Evolutionary conservation across 2,329 filamentous ascomycete genomes (phyloP), one percentile per base, ranked within the genome.

Genomic region (Trichoderma lentiforme): DNA sequence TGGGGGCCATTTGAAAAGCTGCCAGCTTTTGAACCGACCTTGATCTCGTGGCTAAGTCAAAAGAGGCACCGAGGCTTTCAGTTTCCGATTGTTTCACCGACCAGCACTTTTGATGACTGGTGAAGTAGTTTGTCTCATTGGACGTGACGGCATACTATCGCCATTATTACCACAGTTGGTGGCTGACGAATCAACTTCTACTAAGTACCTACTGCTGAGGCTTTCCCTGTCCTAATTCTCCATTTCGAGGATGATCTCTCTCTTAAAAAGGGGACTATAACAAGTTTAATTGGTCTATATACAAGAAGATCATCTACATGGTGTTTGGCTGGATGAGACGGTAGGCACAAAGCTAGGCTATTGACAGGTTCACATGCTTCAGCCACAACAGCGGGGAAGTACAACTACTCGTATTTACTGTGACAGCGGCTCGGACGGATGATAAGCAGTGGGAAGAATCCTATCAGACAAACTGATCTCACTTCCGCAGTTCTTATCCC

Each of bases 351-450:
- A n/a, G 6, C 39, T 39, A 30, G 9, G 4, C 64, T 67, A 11
- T 57, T 67, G 64, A 67, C 51, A 36, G 26, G 56, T 24, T 61
- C 66, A 61, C 66, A 61, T 61, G 66, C 66, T 34, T 69, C 36
- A 68, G 51, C 65, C 53, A 68, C 51, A 58, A 2, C 65, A 26
- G 53, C 34, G 65, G 51, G 65, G 53, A 11, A 60, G 21, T 24
- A 47, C 3, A 5, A 39, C 15, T 39, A 39, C 39, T 43, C 39
- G 47, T 24, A 14, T 14, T 4, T 53, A 60, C 32, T 43, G 26
- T 24, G 24, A 18, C 51, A 57, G 53, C 62, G 18, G 18, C 58
- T 39, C 30, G 21, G 26, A 60, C n/a, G 28, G n/a, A 30, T 21
- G n/a, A 21, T 15, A 21, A 32, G 62, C 65, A 43, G 18, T 2